phyloP scores from a whole-genome alignment of 495 filamentous ascomycete genomes.

The Letharia lupina region DNA sequence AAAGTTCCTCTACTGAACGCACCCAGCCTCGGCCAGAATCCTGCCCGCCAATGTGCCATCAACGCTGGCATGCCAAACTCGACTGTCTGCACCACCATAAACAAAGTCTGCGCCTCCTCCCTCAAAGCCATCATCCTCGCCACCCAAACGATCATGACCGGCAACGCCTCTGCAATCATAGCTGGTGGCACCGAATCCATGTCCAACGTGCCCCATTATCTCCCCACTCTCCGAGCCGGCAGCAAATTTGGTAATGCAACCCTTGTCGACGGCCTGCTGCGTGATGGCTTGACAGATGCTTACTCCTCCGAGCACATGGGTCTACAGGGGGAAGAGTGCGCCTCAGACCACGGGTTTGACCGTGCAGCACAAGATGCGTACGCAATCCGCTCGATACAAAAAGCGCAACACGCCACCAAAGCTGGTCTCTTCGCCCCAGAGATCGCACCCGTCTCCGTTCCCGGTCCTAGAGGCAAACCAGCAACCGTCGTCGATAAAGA shows the following conservation, averaged over 20 bases:
- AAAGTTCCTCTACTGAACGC: slow-evolving; percentile 3
- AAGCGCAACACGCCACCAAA: slow-evolving; percentile 76
- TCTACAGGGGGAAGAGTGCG: slow-evolving; percentile 83
- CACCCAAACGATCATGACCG: slow-evolving; percentile 92
- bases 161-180: slow-evolving; percentile 80
- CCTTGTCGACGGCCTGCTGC: slow-evolving; percentile 81
- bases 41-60: slow-evolving; percentile 87
- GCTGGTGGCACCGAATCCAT: slow-evolving; percentile 95
- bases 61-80: slow-evolving; percentile 70
- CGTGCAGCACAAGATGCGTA: slow-evolving; percentile 87
- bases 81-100: slow-evolving; percentile 84
- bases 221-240: slow-evolving; percentile 71
- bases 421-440: slow-evolving; percentile 71
- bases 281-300: slow-evolving; percentile 87
- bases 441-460: slow-evolving; percentile 83
- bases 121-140: slow-evolving; percentile 92
- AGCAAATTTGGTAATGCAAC: slow-evolving; percentile 83
- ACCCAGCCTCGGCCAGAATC: slow-evolving; percentile 85
- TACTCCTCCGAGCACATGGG: slow-evolving; percentile 95
- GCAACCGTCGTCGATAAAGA: slow-evolving; percentile 70
- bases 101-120: slow-evolving; percentile 96
- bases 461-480: slow-evolving; percentile 84
- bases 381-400: slow-evolving; percentile 84
- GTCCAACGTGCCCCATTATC: slow-evolving; percentile 96
- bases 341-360: slow-evolving; percentile 68